Evolutionary conservation across 2,329 filamentous ascomycete species (phyloP).

Genomic region (Sclerotinia trifoliorum): DNA sequence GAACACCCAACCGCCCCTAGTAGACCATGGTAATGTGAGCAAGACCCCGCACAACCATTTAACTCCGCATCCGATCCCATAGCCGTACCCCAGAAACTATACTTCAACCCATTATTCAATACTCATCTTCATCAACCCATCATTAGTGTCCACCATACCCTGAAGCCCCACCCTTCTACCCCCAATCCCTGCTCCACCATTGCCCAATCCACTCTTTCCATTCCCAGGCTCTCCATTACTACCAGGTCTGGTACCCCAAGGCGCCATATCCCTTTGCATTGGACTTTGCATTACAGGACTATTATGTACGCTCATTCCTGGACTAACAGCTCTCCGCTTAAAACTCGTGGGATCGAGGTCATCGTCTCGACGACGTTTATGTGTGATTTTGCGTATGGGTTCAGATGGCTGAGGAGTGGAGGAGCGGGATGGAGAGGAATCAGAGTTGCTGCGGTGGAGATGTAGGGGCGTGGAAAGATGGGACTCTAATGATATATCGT

Average conservation of each 20-base stretch:
- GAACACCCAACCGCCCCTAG: neutral
- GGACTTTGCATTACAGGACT: constrained; percentile 86
- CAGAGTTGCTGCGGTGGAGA: constrained; percentile 22
- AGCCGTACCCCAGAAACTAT: neutral
- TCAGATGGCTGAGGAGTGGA: constrained; percentile 56
- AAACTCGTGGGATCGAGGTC: constrained; percentile 86
- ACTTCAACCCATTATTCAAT: constrained; percentile 62
- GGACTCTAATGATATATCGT: constrained; percentile 55
- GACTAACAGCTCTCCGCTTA: constrained; percentile 88
- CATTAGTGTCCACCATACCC: constrained; percentile 93
- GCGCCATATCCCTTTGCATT: constrained; percentile 65
- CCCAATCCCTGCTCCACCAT: constrained; percentile 42
- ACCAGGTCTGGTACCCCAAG: constrained; percentile 70
- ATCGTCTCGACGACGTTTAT: constrained; percentile 83
- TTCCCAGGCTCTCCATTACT: constrained; percentile 54
- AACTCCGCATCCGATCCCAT: neutral
- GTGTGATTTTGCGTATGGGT: constrained; percentile 73
- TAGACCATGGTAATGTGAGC: neutral
- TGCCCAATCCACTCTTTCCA: constrained; percentile 21
- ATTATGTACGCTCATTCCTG: constrained; percentile 86
- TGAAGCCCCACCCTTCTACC: constrained; percentile 70
- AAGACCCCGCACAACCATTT: neutral
- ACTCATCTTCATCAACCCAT: constrained; percentile 94
- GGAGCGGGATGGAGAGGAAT: constrained; percentile 38
- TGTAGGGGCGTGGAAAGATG: constrained; percentile 35